Conservation (phyloP, 257 asterid species). For the Thymus mandschuricus region DNA sequence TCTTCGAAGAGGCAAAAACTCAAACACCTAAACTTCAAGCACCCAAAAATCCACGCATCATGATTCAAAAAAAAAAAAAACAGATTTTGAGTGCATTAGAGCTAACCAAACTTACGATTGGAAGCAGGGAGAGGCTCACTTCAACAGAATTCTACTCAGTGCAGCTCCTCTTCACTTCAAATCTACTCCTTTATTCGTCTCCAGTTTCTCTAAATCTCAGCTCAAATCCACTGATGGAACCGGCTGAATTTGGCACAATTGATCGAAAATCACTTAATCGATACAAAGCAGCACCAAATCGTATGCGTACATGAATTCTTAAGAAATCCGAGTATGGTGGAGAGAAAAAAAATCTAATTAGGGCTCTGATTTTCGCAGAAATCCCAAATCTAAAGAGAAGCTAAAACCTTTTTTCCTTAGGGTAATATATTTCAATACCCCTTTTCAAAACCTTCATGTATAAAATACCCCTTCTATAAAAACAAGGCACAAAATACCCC, state of each 20-base stretch:
- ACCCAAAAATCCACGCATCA: neutral
- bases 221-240: slow-evolving; percentile 19
- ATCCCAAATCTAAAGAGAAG: neutral
- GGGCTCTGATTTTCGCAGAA: neutral
- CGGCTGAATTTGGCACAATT: slow-evolving; percentile 1
- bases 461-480: too few relatives aligned
- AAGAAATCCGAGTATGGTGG: neutral
- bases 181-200: slow-evolving; percentile 8
- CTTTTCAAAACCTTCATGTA: too few relatives aligned
- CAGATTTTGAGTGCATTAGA: neutral
- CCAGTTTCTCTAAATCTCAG: slow-evolving; percentile 28
- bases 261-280: slow-evolving; percentile 13
- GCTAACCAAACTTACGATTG: neutral
- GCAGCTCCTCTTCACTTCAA: slow-evolving; percentile 21
- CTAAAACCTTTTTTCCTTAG: neutral
- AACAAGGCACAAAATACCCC: too few relatives aligned
- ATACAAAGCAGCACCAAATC: neutral
- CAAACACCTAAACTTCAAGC: slow-evolving; percentile 3
- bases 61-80: slow-evolving; percentile 12
- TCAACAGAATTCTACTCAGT: slow-evolving; percentile 12
- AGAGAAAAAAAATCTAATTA: neutral
- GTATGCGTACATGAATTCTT: neutral
- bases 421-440: too few relatives aligned
- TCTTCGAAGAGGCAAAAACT: neutral
- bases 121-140: slow-evolving; percentile 14